A percentile compares a stretch with the other conserved stretches of the same genome.
These are phyloP conservation scores for Cardamine occulta DNA, from an alignment of 345 rosid genomes.

Conservation along the genomic window DNA sequence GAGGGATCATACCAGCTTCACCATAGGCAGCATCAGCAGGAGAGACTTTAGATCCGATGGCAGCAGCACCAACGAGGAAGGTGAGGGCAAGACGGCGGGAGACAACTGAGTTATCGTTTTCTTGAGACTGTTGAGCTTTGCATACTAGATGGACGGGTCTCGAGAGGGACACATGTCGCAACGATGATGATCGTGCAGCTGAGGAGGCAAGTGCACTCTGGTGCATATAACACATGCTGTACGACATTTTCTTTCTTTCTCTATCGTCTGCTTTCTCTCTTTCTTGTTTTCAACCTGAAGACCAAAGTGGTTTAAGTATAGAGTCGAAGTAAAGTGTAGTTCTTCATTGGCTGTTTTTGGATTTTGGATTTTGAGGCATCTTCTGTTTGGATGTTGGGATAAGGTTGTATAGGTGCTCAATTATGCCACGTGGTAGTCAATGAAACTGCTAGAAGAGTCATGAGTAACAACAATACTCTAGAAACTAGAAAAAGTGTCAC, in stretches of 20 bases:
- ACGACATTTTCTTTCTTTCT: constrained; percentile 54
- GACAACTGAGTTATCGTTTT: constrained; percentile 43
- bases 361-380: constrained; percentile 59
- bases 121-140: constrained; percentile 64
- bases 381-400: constrained; percentile 54
- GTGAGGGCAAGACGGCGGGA: constrained; percentile 92
- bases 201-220: constrained; percentile 60
- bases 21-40: constrained; percentile 99
- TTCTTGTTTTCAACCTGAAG: not conserved
- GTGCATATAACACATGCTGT: constrained; percentile 72
- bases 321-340: constrained; percentile 30
- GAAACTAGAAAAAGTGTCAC: constrained; percentile 25
- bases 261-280: not conserved
- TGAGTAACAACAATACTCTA: not conserved
- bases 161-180: constrained; percentile 46
- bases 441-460: constrained; percentile 29
- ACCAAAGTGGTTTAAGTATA: constrained; percentile 9
- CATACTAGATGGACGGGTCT: constrained; percentile 60
- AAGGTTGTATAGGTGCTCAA: constrained; percentile 52
- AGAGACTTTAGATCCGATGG: constrained; percentile 76
- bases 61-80: constrained; percentile 76
- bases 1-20: constrained; percentile 65
- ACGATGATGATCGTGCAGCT: constrained; percentile 45
- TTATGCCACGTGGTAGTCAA: constrained; percentile 50
- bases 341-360: constrained; percentile 53